Percentiles rank a stretch among this genome's conserved stretches.
These are phyloP conservation scores for Ustilago vetiveriae DNA, from an alignment of 1,284 basidiomycete genomes.

Conservation along the genomic window DNA sequence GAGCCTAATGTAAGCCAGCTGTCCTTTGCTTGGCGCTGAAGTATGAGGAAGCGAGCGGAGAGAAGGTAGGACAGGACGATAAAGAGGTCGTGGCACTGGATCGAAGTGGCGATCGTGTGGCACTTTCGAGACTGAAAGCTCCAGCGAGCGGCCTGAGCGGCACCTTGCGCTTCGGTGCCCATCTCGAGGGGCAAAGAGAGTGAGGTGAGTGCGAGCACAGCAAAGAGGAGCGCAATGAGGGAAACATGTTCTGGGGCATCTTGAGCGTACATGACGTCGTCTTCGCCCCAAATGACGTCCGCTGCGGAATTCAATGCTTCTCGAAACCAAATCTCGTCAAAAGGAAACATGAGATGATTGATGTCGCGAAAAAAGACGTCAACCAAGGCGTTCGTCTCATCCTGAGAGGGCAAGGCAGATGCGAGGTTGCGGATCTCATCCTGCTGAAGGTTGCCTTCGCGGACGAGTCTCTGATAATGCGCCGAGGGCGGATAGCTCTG, in stretches of 20 bases:
- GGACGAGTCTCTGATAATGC: slow-evolving; percentile 25
- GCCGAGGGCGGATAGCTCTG: slow-evolving; percentile 26
- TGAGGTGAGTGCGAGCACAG: slow-evolving; percentile 12
- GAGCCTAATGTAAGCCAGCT: slow-evolving; percentile 18
- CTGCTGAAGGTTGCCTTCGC: slow-evolving; percentile 5
- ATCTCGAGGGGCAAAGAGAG: slow-evolving; percentile 7
- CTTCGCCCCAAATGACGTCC: slow-evolving; percentile 20
- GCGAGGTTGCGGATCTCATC: slow-evolving; percentile 11
- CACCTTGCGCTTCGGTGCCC: slow-evolving; percentile 8
- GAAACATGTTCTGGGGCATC: slow-evolving; percentile 25
- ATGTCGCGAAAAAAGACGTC: slow-evolving; percentile 35
- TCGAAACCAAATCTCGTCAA: slow-evolving; percentile 34
- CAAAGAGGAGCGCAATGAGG: slow-evolving; percentile 12
- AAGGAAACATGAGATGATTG: slow-evolving; percentile 31
- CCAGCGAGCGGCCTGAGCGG: slow-evolving; percentile 10
- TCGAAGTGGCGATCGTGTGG: slow-evolving; percentile 13
- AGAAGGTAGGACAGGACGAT: slow-evolving; percentile 16
- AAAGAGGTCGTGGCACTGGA: slow-evolving; percentile 18
- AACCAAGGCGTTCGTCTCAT: slow-evolving; percentile 6
- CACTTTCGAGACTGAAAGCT: slow-evolving; percentile 3
- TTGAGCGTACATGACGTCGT: slow-evolving; percentile 3
- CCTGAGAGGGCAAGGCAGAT: slow-evolving; percentile 10
- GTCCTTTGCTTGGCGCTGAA: slow-evolving; percentile 26
- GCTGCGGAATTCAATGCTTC: slow-evolving; percentile 17
- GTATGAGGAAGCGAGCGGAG: slow-evolving; percentile 12